Conservation (phyloP, 129 eudicot genomes). For the Scalesia atractyloides region DNA sequence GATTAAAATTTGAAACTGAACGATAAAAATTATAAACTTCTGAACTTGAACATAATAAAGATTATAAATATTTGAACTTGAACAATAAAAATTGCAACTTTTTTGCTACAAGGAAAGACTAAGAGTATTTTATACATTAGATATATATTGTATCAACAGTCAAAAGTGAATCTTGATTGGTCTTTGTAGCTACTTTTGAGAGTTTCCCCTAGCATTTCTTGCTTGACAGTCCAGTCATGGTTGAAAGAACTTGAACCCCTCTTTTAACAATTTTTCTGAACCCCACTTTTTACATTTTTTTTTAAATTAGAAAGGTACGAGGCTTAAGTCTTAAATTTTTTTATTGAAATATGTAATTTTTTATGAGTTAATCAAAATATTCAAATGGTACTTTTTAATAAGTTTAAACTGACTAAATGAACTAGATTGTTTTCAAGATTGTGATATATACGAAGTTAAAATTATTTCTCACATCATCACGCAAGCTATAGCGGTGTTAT, state of each 20-base stretch:
- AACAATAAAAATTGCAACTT: neutral
- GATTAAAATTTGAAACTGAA: too few species aligned
- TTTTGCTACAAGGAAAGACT: slow-evolving; percentile 3
- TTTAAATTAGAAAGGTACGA: neutral
- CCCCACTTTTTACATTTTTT: neutral
- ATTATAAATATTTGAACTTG: neutral
- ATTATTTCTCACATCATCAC: neutral
- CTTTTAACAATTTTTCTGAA: slow-evolving; percentile 1
- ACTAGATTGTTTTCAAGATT: neutral
- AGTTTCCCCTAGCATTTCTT: neutral
- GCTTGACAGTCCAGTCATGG: slow-evolving; percentile 14
- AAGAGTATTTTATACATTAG: slow-evolving; percentile 4
- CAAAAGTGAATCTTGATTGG: slow-evolving; percentile 23
- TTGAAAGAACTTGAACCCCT: neutral
- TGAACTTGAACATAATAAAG: neutral
- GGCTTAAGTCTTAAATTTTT: neutral
- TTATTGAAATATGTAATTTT: neutral
- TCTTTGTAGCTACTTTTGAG: neutral
- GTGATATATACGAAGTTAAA: neutral
- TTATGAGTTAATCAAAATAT: neutral
- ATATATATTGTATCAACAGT: neutral
- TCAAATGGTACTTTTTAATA: neutral
- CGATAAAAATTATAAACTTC: neutral
- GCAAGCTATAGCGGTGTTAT: neutral
- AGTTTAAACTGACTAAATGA: neutral